Base-by-base conservation (phyloP, 2,329 filamentous ascomycete genomes). In the Fusarium mangiferae region DNA sequence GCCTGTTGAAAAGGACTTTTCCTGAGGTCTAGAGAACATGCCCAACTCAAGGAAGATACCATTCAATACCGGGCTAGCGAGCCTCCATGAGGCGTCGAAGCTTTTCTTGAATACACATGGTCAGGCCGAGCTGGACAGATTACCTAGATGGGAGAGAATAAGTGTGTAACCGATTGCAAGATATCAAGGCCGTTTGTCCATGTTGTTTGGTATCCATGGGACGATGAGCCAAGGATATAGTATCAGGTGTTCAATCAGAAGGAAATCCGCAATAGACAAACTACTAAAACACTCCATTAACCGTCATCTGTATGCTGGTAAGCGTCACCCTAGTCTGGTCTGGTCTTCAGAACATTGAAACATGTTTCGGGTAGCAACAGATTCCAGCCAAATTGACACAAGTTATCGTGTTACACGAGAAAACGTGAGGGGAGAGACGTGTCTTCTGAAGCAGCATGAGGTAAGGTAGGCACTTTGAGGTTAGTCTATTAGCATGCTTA, bases 361-460 rank as follows among this genome's bases (percentile, higher is more conserved):
- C 59, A 67, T 75, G 71, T 67, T 68, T 62, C 73, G 71, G 73
- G 51, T 73, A 67, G 42, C 30, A 38, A 48, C 74, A 62, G 26
- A 55, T 38, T 22, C 42, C 49, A 54, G 35, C 15, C 45, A 54
- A 28, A 35, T 54, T 36, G 39, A 33, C 33, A 42, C n/a, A 24
- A 24, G 30, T 51, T 51, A 28, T 20, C 11, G 26, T 55, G 30
- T 52, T 22, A 35, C n/a, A 36, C 33, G n/a, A 30, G 20, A 41
- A 22, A 38, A 28, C 14, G 18, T 28, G 35, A n/a, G 35, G 22
- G 20, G 22, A 30, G 15, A 41, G 51, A n/a, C 35, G n/a, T 41
- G 22, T 14, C 36, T 41, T 28, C 12, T n/a, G 20, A 41, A 28
- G 51, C 36, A 28, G 35, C 15, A 8, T 22, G 15, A 54, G 24